phyloP scores from a whole-genome alignment of 1,284 basidiomycete species.

The Phylloporus gajari region DNA sequence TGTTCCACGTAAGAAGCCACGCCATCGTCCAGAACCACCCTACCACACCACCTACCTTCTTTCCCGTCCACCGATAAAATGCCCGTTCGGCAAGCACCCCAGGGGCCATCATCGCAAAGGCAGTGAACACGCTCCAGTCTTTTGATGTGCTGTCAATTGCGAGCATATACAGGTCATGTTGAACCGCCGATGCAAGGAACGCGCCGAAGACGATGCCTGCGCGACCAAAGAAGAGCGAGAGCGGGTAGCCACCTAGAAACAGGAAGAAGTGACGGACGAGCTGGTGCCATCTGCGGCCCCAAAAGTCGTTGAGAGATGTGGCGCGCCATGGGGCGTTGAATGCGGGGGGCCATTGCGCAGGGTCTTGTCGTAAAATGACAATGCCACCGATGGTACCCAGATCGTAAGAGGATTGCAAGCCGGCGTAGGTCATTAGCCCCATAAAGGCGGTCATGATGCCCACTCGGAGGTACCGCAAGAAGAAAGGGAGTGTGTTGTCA shows the following conservation, averaged over 20 bases:
- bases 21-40: too few relatives aligned
- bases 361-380: conserved; percentile 31
- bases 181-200: background rate
- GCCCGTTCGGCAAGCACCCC: too few relatives aligned
- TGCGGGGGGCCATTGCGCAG: too few relatives aligned
- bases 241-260: conserved; percentile 45
- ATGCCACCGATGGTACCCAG: background rate
- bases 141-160: conserved; percentile 37
- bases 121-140: conserved; percentile 45
- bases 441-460: too few relatives aligned
- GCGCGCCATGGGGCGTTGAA: too few relatives aligned
- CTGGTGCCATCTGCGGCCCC: conserved; percentile 44
- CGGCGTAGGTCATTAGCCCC: too few relatives aligned
- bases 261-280: conserved; percentile 38
- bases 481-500: too few relatives aligned
- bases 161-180: background rate
- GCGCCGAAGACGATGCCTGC: conserved; percentile 48
- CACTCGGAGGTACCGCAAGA: too few relatives aligned
- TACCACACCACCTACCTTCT: too few relatives aligned
- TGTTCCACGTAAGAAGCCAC: conserved; percentile 55
- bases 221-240: conserved; percentile 52
- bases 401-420: background rate
- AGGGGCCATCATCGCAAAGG: too few relatives aligned
- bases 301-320: conserved; percentile 47
- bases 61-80: too few relatives aligned